Evolutionary conservation across 257 asterid species (phyloP).

Genomic region (Solanum pennellii): DNA sequence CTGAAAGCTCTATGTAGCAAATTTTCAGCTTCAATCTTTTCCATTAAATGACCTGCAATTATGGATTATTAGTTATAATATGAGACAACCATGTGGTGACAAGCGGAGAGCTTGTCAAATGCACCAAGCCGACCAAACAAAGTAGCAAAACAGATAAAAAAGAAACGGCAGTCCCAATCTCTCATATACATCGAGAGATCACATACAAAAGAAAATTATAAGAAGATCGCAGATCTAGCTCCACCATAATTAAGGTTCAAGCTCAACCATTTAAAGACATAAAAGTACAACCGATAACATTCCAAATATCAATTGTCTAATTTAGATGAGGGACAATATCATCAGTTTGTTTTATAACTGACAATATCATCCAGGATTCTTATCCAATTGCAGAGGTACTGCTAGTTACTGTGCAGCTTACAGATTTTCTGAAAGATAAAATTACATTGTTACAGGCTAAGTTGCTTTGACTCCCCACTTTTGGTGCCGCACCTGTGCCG

Average conservation of each 20-base stretch:
- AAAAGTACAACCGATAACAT: neutral
- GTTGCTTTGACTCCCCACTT: too few species aligned
- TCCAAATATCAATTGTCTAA: neutral
- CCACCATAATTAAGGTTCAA: neutral
- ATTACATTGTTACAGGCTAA: too few species aligned
- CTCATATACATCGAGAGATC: neutral
- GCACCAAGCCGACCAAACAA: neutral
- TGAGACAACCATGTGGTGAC: neutral
- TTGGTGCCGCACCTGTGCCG: too few species aligned
- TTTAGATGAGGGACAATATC: neutral
- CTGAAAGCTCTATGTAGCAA: constrained; percentile 93
- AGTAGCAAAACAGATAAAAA: neutral
- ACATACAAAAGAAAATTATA: neutral
- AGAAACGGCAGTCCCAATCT: neutral
- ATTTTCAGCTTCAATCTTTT: constrained; percentile 69
- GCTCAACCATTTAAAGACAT: neutral
- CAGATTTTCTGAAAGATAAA: neutral
- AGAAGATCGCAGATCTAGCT: neutral
- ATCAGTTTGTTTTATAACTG: neutral
- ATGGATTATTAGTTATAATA: neutral
- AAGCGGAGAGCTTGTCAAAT: neutral
- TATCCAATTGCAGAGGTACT: neutral
- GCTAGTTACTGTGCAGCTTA: neutral
- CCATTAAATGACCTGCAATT: constrained; percentile 85
- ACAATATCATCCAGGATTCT: neutral